Conservation (phyloP, 2,329 filamentous ascomycete species). For the Sporothrix brunneoviolacea region DNA sequence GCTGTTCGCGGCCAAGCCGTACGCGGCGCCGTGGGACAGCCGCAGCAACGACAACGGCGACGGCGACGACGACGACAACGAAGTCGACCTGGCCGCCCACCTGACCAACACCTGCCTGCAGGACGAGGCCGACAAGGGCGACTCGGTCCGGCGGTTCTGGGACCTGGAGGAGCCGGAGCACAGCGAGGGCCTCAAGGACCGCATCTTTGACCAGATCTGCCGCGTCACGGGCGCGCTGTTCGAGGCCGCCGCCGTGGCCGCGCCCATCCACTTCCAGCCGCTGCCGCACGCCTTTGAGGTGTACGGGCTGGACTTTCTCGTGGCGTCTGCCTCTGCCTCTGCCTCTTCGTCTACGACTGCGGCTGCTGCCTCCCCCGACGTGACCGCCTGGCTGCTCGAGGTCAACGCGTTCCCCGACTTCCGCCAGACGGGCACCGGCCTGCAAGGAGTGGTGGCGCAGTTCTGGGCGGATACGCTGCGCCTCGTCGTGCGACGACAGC, state of each 20-base stretch:
- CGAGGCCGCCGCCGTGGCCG: conserved; percentile 74
- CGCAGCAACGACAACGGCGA: conserved; percentile 13
- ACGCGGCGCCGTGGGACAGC: conserved; percentile 53
- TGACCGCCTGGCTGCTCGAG: conserved; percentile 71
- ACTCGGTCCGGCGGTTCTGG: conserved; percentile 62
- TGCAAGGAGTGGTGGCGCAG: conserved; percentile 64
- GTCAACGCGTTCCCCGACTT: conserved; percentile 97
- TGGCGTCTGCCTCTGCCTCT: conserved; percentile 30
- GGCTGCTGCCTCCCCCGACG: conserved; percentile 22
- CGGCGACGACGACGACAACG: conserved; percentile 31
- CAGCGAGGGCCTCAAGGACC: conserved; percentile 34
- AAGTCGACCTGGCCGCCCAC: conserved; percentile 61
- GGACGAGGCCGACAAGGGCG: conserved; percentile 51
- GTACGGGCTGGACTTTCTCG: conserved; percentile 85
- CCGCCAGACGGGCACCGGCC: conserved; percentile 73
- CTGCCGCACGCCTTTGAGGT: conserved; percentile 84
- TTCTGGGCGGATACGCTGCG: conserved; percentile 71
- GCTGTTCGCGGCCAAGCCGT: conserved; percentile 74
- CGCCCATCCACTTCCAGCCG: conserved; percentile 88
- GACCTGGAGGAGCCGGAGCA: conserved; percentile 37
- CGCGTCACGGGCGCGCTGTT: conserved; percentile 69
- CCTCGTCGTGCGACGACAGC: conserved; percentile 60
- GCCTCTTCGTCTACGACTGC: neutral
- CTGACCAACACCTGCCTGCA: conserved; percentile 96
- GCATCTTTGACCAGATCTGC: conserved; percentile 70